Evolutionary conservation across 2,329 filamentous ascomycete genomes (phyloP).

Genomic region (Ceratocystis papillata): DNA sequence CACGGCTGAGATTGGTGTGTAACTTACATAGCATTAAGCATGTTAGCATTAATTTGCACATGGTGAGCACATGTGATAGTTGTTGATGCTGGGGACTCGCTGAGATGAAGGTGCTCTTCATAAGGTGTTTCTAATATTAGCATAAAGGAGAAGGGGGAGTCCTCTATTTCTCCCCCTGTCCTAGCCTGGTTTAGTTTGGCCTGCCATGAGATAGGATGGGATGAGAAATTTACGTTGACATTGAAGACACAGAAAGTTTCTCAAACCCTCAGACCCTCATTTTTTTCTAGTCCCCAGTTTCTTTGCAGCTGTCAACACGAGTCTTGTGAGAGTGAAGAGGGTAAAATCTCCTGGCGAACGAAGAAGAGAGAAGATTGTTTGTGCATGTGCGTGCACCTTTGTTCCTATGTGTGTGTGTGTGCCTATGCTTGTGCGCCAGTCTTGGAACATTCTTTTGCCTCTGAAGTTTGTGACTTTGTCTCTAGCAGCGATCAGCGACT

Average conservation of each 20-base stretch:
- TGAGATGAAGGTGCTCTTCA: too few species aligned
- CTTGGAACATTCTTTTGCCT: background rate
- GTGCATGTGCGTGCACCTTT: background rate
- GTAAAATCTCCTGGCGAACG: background rate
- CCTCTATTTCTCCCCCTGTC: background rate
- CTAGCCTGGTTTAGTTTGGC: background rate
- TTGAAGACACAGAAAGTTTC: background rate
- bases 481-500: background rate
- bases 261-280: background rate
- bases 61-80: too few species aligned
- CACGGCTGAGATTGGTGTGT: too few species aligned
- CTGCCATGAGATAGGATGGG: background rate
- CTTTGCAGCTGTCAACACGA: too few species aligned
- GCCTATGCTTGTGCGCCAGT: background rate
- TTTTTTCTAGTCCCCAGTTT: background rate
- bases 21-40: too few species aligned
- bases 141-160: background rate
- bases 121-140: background rate
- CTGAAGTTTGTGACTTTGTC: background rate
- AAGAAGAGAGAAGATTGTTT: background rate
- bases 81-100: too few species aligned
- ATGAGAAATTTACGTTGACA: slow-evolving; percentile 4
- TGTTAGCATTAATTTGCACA: too few species aligned
- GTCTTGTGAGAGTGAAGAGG: background rate
- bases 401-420: background rate